These are phyloP conservation scores for Dendrocalamus latiflorus DNA, from an alignment of 202 grass and related monocot genomes.

Conservation along the genomic window DNA sequence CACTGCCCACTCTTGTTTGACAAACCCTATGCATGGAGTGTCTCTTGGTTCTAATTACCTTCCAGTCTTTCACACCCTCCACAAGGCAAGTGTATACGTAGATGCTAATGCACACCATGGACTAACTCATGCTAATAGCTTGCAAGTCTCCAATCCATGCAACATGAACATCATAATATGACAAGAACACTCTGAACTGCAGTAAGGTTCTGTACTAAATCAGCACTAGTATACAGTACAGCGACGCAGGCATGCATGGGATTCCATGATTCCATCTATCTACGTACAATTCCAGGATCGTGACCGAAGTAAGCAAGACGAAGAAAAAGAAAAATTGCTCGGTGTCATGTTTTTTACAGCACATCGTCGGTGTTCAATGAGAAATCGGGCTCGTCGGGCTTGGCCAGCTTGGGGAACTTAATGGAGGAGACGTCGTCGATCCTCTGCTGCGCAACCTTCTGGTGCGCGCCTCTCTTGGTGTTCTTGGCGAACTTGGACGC, in stretches of 20 bases:
- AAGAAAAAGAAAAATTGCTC: background rate
- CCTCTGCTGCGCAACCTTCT: slow-evolving; percentile 25
- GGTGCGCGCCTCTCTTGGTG: slow-evolving; percentile 51
- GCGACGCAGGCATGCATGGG: background rate
- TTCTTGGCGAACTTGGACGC: slow-evolving; percentile 72
- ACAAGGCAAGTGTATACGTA: no score
- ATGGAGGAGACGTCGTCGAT: slow-evolving; percentile 42
- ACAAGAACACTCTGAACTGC: background rate
- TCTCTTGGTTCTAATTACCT: no score
- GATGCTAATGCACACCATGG: no score
- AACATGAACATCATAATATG: no score
- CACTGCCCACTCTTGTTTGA: no score
- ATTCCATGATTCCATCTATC: background rate
- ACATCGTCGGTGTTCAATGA: slow-evolving; percentile 50
- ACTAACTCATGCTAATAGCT: no score
- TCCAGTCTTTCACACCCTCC: no score
- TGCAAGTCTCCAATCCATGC: no score
- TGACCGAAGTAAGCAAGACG: background rate
- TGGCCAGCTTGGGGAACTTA: slow-evolving; percentile 63
- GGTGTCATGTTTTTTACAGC: slow-evolving; percentile 5
- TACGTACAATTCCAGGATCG: background rate
- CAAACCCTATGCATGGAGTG: no score
- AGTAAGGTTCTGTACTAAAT: background rate
- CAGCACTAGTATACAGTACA: slow-evolving; percentile 30
- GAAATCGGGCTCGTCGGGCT: slow-evolving; percentile 85